phyloP scores from a whole-genome alignment of 2,329 filamentous ascomycete genomes.

The Coccinonectria pachysandricola region DNA sequence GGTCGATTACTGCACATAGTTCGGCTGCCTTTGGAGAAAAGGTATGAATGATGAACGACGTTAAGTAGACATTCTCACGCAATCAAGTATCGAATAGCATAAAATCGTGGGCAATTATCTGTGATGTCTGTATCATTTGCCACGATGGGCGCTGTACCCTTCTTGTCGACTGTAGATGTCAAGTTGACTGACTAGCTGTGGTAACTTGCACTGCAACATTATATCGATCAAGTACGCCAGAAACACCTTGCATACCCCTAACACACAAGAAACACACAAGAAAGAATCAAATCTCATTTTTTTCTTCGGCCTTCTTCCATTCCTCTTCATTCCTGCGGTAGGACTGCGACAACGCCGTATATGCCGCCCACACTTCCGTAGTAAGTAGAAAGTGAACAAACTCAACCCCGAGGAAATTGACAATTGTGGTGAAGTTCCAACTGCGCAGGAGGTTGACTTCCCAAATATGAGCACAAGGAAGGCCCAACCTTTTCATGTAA shows the following conservation, averaged over 20 bases:
- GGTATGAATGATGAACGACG: constrained; percentile 14
- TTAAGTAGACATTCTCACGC: constrained; percentile 8
- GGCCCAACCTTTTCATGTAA: constrained; percentile 28
- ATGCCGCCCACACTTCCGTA: constrained; percentile 34
- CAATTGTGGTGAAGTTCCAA: constrained; percentile 27
- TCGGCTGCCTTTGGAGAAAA: constrained; percentile 5
- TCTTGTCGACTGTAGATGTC: no score
- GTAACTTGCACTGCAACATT: no score
- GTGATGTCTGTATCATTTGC: no score
- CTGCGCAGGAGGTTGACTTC: constrained; percentile 25
- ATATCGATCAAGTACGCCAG: no score
- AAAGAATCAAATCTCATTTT: no score
- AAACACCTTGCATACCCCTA: no score
- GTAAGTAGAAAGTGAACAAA: constrained; percentile 34
- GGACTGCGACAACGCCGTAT: constrained; percentile 28
- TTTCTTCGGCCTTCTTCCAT: constrained; percentile 26
- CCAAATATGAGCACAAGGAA: constrained; percentile 30
- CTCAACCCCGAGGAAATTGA: constrained; percentile 38
- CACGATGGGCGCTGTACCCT: no score
- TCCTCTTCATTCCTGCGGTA: constrained; percentile 34
- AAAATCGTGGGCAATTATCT: no score
- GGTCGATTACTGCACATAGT: constrained; percentile 6
- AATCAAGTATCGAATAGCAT: no score
- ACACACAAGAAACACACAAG: no score
- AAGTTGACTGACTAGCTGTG: no score